Evolutionary conservation across 2,329 filamentous ascomycete genomes (phyloP).

Genomic region (Phoma sp.): DNA sequence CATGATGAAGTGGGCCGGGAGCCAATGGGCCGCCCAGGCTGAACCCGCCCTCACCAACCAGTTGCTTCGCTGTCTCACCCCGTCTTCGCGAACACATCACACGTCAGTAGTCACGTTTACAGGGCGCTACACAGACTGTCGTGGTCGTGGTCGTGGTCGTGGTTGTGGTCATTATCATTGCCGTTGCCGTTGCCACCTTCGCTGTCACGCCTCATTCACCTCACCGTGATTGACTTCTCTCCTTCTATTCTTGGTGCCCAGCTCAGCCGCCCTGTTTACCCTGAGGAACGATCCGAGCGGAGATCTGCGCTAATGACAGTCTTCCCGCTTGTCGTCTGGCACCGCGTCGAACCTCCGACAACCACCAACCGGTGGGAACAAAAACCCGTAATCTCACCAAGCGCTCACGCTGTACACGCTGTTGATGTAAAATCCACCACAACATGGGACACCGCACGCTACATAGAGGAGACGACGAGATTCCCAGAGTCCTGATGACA

Average conservation of each 20-base stretch:
- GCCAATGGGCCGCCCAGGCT: no score
- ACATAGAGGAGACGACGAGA: no score
- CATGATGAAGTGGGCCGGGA: neutral
- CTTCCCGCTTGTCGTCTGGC: constrained; percentile 2
- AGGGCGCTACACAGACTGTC: neutral
- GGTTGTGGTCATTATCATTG: neutral
- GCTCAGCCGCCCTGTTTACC: neutral
- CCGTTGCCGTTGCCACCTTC: neutral
- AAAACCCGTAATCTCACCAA: neutral
- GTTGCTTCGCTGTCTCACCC: constrained; percentile 1
- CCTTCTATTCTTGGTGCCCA: neutral
- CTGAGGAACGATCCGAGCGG: constrained; percentile 12
- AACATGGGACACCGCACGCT: no score
- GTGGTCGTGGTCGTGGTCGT: neutral
- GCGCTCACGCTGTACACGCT: neutral
- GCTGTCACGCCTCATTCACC: neutral
- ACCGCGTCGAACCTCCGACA: constrained; percentile 4
- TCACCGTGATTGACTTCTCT: neutral
- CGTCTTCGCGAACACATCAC: constrained; percentile 1
- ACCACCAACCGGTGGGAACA: neutral
- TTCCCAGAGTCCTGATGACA: no score
- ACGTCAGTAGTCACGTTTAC: neutral
- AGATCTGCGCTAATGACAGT: constrained; percentile 14
- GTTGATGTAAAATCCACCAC: no score
- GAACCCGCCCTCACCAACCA: no score